phyloP scores from a whole-genome alignment of 805 yeast genomes.

The Wickerhamiella dianesei region DNA sequence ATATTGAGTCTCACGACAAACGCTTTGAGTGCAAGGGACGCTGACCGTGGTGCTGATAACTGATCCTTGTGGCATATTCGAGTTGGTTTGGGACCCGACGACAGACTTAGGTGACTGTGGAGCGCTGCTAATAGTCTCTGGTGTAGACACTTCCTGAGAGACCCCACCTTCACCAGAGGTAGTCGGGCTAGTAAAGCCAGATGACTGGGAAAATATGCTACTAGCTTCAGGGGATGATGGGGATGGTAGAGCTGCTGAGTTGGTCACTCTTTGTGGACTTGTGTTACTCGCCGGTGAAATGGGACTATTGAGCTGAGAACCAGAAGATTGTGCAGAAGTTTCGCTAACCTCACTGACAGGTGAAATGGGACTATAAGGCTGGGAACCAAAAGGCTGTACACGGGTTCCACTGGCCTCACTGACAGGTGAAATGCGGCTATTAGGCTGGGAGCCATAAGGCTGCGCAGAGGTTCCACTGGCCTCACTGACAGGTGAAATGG shows the following conservation, averaged over 20 bases:
- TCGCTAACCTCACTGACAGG: too few species aligned
- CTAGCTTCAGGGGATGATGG: too few species aligned
- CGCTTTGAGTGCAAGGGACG: constrained; percentile 8
- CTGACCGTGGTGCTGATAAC: constrained; percentile 4
- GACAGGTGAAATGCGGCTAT: too few species aligned
- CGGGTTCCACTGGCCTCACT: too few species aligned
- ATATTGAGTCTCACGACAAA: constrained; percentile 2
- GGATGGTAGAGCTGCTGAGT: not conserved
- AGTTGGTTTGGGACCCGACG: not conserved
- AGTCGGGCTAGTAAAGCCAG: not conserved
- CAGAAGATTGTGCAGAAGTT: not conserved
- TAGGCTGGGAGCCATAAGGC: too few species aligned
- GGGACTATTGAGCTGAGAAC: not conserved
- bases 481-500: too few species aligned
- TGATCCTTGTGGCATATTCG: not conserved
- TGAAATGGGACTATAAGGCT: not conserved
- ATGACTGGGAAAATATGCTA: not conserved
- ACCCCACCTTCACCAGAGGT: too few species aligned
- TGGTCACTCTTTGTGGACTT: not conserved
- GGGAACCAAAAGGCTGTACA: not conserved
- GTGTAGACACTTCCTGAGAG: too few species aligned
- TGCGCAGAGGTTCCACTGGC: too few species aligned
- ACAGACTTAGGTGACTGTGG: not conserved
- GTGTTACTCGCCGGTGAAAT: not conserved
- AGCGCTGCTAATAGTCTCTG: not conserved